These are phyloP conservation scores for Vanrija humicola DNA, from an alignment of 1,284 basidiomycete species.

Conservation along the genomic window DNA sequence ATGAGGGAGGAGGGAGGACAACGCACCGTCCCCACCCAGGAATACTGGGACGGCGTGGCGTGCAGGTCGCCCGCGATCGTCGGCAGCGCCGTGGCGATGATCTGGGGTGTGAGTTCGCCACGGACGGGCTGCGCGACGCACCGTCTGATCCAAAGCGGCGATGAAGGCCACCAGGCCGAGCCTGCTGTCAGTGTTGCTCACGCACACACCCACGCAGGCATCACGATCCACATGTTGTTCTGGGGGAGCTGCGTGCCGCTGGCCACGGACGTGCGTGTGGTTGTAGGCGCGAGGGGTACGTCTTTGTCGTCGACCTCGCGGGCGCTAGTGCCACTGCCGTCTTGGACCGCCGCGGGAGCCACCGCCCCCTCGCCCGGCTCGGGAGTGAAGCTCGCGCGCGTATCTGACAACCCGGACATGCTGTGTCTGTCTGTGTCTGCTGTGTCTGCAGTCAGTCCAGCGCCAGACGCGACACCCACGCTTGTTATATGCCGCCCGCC, in stretches of 20 bases:
- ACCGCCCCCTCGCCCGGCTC: too few species aligned
- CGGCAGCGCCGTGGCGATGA: constrained; percentile 31
- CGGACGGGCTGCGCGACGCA: not conserved
- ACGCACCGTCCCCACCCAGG: constrained; percentile 30
- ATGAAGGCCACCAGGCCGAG: constrained; percentile 20
- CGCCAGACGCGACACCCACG: too few species aligned
- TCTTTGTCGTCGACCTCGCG: too few species aligned
- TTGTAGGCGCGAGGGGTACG: too few species aligned
- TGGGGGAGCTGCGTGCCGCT: constrained; percentile 12
- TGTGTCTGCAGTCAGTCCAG: too few species aligned
- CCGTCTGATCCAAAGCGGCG: constrained; percentile 23
- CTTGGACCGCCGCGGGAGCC: too few species aligned
- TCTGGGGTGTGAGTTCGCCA: constrained; percentile 9
- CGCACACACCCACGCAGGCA: constrained; percentile 17
- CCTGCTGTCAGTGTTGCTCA: not conserved
- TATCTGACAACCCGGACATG: too few species aligned
- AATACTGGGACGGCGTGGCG: constrained; percentile 30
- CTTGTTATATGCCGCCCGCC: too few species aligned
- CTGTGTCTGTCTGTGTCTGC: too few species aligned
- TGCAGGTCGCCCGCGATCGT: constrained; percentile 31
- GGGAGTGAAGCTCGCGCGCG: too few species aligned
- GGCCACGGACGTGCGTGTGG: too few species aligned
- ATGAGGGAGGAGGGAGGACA: not conserved
- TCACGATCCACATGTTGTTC: constrained; percentile 34
- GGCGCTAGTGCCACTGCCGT: too few species aligned